phyloP scores from a whole-genome alignment of 2,329 filamentous ascomycete species.

The Paraconiothyrium sp. region DNA sequence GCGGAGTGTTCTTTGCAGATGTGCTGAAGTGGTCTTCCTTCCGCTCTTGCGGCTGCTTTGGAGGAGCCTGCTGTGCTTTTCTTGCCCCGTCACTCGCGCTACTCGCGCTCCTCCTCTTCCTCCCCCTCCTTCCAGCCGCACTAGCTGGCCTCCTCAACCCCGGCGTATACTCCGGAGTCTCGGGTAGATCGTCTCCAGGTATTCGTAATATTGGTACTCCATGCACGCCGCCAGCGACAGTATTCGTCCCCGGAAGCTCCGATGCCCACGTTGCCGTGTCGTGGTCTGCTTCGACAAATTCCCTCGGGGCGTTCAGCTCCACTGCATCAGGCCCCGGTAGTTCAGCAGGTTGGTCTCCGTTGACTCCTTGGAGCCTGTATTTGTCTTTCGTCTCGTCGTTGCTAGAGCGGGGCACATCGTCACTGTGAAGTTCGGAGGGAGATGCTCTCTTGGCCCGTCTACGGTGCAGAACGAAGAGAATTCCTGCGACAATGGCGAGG shows the following conservation, averaged over 20 bases:
- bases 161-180: constrained; percentile 23
- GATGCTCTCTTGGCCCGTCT: constrained; percentile 15
- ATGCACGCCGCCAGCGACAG: constrained; percentile 21
- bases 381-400: constrained; percentile 18
- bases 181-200: constrained; percentile 30
- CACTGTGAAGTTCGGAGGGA: constrained; percentile 22
- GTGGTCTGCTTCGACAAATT: constrained; percentile 29
- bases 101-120: constrained; percentile 7
- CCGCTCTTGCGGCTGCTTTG: not conserved
- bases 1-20: not conserved
- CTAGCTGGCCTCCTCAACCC: constrained; percentile 12
- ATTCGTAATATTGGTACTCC: constrained; percentile 32
- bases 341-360: constrained; percentile 29
- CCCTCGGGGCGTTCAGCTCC: constrained; percentile 26
- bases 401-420: constrained; percentile 8
- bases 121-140: not conserved
- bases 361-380: constrained; percentile 29
- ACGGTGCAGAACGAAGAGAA: constrained; percentile 22
- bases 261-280: constrained; percentile 23
- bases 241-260: constrained; percentile 30
- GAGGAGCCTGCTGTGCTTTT: not conserved
- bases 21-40: constrained; percentile 7
- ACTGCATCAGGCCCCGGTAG: constrained; percentile 21
- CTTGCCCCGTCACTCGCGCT: not conserved
- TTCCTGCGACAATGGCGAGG: constrained; percentile 24